Conservation (phyloP, 2,329 filamentous ascomycete genomes). For the Cyphellophora europaea region DNA sequence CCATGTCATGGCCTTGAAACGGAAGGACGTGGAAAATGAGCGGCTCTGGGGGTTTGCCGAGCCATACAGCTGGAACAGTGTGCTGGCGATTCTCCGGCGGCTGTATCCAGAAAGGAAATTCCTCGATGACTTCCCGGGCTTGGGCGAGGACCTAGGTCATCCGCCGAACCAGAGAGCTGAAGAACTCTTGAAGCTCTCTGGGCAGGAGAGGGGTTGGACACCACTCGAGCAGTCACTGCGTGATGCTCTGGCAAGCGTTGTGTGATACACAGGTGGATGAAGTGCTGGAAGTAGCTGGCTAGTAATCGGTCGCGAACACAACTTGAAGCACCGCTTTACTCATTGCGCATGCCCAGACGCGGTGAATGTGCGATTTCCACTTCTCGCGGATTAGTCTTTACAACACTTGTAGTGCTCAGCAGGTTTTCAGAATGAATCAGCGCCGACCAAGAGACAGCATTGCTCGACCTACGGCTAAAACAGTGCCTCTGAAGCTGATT, state of each 20-base stretch:
- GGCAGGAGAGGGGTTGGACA: neutral
- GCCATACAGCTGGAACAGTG: conserved; percentile 37
- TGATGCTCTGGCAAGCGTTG: neutral
- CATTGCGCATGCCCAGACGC: no score
- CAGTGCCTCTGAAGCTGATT: no score
- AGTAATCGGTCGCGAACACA: no score
- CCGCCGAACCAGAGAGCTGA: neutral
- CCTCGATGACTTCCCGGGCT: neutral
- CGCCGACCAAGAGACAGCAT: no score
- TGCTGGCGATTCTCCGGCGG: conserved; percentile 30
- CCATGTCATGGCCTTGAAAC: conserved; percentile 14
- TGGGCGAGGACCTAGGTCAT: neutral
- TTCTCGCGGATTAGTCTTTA: no score
- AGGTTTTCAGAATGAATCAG: no score
- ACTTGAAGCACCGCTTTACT: no score
- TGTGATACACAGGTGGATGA: no score
- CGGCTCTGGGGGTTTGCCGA: conserved; percentile 46
- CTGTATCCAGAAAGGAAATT: conserved; percentile 23
- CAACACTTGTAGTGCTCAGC: no score
- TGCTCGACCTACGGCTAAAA: no score
- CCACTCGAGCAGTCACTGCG: neutral
- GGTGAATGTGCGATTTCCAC: no score
- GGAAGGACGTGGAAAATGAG: neutral
- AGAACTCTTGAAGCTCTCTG: neutral
- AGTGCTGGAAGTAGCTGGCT: no score